A percentile compares a stretch with the other conserved stretches of the same genome.
These are phyloP conservation scores for Citrus trifoliata DNA, from an alignment of 345 rosid species.

Conservation along the genomic window DNA sequence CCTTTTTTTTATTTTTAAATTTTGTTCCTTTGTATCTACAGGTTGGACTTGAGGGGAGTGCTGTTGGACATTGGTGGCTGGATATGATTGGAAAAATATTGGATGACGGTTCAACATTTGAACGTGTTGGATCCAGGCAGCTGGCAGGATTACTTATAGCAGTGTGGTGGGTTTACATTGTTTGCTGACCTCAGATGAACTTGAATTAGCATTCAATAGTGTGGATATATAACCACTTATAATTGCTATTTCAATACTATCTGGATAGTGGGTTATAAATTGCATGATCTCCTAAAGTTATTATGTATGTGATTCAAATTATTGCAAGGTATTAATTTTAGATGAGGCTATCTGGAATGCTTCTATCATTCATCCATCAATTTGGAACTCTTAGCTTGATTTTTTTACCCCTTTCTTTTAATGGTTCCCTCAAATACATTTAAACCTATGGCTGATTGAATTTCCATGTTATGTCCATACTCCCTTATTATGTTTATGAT, in stretches of 20 bases:
- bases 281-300: neutral
- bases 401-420: neutral
- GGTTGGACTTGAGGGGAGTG: conserved; percentile 88
- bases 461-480: neutral
- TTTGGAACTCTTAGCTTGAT: neutral
- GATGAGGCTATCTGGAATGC: neutral
- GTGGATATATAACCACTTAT: neutral
- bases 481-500: neutral
- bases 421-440: neutral
- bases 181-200: neutral
- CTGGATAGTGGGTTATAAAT: neutral
- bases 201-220: neutral
- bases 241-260: neutral
- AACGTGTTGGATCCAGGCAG: conserved; percentile 80
- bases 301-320: neutral
- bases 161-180: conserved; percentile 49
- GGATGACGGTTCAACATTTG: conserved; percentile 57
- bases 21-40: conserved; percentile 10
- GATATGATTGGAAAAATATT: conserved; percentile 71
- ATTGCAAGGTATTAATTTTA: neutral
- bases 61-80: conserved; percentile 82
- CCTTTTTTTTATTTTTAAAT: neutral
- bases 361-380: neutral
- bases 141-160: conserved; percentile 81
- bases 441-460: neutral